Evolutionary conservation across 768 basidiomycete species (phyloP), one percentile per base, ranked within the genome.

Genomic region (Grammothele lineata): DNA sequence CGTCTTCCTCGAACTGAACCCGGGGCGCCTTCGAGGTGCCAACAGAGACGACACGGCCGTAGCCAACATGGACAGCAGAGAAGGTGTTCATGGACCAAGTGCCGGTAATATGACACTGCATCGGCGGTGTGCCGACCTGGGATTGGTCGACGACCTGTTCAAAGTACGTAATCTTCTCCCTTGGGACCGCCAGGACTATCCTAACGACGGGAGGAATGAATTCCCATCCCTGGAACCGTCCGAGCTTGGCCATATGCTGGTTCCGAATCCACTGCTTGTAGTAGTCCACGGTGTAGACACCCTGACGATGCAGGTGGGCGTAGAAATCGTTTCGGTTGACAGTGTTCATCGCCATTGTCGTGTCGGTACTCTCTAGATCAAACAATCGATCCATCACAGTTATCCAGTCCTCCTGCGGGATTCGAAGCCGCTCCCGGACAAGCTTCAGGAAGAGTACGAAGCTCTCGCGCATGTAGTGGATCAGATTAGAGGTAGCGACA

Each of bases 321-420:
- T 66, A 72, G 40, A 81, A 57, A 34, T 81, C 78, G 47, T 80
- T 76, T 48, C 69, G 67, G 47, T 69, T 62, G 35, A 64, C 58
- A 18, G 53, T 60, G 26, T 52, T 65, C 41, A 65, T 55, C 11
- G 60, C 47, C 36, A 65, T 50, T 17, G 51, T 51, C n/a, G 30
- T 17, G 47, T 68, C 63, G 25, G 43, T 32, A 40, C 57, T 34
- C 33, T 54, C 36, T 64, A 68, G 55, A 15, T 48, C 38, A 12
- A 66, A 48, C 47, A 71, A 68, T 30, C 41, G 48, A 8, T 56
- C 51, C 66, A 84, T 70, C 9, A 67, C 61, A 19, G 60, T 47
- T 0, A 22, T 40, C 83, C 83, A 84, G 36, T 73, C 61, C 2
- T 57, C 59, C 3, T 55, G 35, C 0, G 58, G 30, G 2, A 62